Conservation (phyloP, 768 basidiomycete genomes). For the Leccinum boreale region DNA sequence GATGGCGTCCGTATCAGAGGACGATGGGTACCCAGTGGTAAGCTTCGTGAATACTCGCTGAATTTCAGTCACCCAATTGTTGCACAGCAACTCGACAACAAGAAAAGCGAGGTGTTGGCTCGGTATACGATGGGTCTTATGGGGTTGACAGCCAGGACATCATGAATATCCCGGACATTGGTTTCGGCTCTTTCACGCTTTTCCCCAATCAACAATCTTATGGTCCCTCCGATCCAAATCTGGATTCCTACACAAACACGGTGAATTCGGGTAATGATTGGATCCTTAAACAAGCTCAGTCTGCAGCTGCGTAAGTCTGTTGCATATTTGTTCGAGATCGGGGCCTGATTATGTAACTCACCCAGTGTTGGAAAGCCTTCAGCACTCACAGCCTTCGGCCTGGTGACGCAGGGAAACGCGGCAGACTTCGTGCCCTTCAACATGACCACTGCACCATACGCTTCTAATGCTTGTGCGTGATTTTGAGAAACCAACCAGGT, state of each 20-base stretch:
- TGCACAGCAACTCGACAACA: slow-evolving; percentile 47
- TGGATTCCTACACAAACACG: slow-evolving; percentile 50
- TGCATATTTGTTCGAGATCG: not conserved
- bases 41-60: slow-evolving; percentile 9
- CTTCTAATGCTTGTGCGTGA: slow-evolving; percentile 28
- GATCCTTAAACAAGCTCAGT: slow-evolving; percentile 49
- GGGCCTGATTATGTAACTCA: slow-evolving; percentile 3
- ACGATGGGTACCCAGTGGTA: slow-evolving; percentile 56
- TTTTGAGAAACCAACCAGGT: not conserved
- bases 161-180: slow-evolving; percentile 51
- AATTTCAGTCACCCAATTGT: not conserved
- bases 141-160: slow-evolving; percentile 71
- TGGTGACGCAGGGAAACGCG: slow-evolving; percentile 55
- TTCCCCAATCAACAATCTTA: slow-evolving; percentile 70
- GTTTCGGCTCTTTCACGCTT: slow-evolving; percentile 57
- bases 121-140: slow-evolving; percentile 58
- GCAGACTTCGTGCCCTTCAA: slow-evolving; percentile 64
- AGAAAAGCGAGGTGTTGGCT: slow-evolving; percentile 39
- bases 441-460: slow-evolving; percentile 41
- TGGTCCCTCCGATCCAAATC: slow-evolving; percentile 43
- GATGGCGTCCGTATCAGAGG: slow-evolving; percentile 54
- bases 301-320: slow-evolving; percentile 40
- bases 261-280: slow-evolving; percentile 51
- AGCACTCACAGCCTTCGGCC: slow-evolving; percentile 53
- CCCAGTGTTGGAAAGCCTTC: slow-evolving; percentile 55